Conservation (phyloP, 805 yeast genomes). For the Candida oleophila region DNA sequence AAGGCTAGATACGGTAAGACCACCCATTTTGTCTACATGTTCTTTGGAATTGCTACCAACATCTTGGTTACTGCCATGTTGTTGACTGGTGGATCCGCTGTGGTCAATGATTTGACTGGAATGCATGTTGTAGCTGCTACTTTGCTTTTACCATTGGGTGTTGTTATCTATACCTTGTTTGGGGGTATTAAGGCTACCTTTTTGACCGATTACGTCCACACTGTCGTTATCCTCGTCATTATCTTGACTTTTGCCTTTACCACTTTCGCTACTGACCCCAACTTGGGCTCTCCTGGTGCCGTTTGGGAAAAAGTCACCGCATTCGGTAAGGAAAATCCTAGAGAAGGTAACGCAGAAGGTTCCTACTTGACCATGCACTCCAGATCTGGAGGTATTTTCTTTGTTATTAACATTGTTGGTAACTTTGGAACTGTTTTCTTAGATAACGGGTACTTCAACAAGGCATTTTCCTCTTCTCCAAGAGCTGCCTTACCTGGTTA, state of each 20-base stretch:
- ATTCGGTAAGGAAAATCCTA: conserved; percentile 61
- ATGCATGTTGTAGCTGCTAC: conserved; percentile 76
- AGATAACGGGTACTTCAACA: conserved; percentile 87
- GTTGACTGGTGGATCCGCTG: conserved; percentile 86
- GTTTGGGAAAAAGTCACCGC: conserved; percentile 74
- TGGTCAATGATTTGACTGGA: conserved; percentile 77
- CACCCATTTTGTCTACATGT: conserved; percentile 68
- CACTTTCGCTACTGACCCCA: conserved; percentile 66
- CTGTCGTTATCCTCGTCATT: conserved; percentile 65
- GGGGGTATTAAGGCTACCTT: conserved; percentile 49
- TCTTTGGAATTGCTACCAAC: conserved; percentile 85
- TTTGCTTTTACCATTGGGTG: conserved; percentile 79
- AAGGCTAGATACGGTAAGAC: conserved; percentile 75
- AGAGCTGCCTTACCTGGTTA: conserved; percentile 86
- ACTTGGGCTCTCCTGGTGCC: conserved; percentile 77
- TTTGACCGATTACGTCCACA: conserved; percentile 44
- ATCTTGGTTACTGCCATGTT: conserved; percentile 91
- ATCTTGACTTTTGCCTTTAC: conserved; percentile 79
- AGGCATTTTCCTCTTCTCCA: conserved; percentile 84
- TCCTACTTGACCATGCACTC: conserved; percentile 88
- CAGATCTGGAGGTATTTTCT: conserved; percentile 82
- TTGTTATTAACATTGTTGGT: conserved; percentile 83
- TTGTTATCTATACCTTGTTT: conserved; percentile 45
- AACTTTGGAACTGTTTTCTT: conserved; percentile 86
- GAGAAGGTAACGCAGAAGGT: conserved; percentile 79